These are phyloP conservation scores for Sugiyamaella grinbergsii DNA, from an alignment of 1,139 yeast genomes.

Conservation along the genomic window DNA sequence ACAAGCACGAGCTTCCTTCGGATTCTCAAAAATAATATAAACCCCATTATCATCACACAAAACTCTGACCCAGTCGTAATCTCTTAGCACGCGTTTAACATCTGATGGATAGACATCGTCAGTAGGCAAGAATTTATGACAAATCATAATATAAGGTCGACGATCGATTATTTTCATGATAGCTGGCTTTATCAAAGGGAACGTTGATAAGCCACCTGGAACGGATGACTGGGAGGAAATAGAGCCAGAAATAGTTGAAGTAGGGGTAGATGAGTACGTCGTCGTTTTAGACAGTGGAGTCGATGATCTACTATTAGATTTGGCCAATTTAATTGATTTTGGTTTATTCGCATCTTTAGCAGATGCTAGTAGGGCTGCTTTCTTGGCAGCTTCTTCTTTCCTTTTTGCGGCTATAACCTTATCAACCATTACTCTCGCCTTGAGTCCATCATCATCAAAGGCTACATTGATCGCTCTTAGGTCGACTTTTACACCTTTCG, in stretches of 20 bases:
- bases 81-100: slow-evolving; percentile 53
- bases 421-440: slow-evolving; percentile 34
- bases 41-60: slow-evolving; percentile 66
- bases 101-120: slow-evolving; percentile 55
- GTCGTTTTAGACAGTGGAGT: not conserved
- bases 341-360: slow-evolving; percentile 5
- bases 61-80: slow-evolving; percentile 66
- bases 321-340: not conserved
- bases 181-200: slow-evolving; percentile 12
- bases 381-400: slow-evolving; percentile 17
- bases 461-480: slow-evolving; percentile 38
- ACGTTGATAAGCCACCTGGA: slow-evolving; percentile 16
- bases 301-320: slow-evolving; percentile 6
- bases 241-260: not conserved
- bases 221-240: not conserved
- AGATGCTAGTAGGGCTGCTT: slow-evolving; percentile 2
- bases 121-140: slow-evolving; percentile 57
- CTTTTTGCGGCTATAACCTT: slow-evolving; percentile 22
- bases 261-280: not conserved
- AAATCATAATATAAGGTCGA: slow-evolving; percentile 59
- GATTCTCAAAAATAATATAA: slow-evolving; percentile 66
- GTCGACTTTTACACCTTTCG: slow-evolving; percentile 42
- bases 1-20: slow-evolving; percentile 66
- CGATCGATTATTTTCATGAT: slow-evolving; percentile 49
- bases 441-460: slow-evolving; percentile 41